Evolutionary conservation across 495 filamentous ascomycete genomes (phyloP).

Genomic region (Penicillium subrubescens): DNA sequence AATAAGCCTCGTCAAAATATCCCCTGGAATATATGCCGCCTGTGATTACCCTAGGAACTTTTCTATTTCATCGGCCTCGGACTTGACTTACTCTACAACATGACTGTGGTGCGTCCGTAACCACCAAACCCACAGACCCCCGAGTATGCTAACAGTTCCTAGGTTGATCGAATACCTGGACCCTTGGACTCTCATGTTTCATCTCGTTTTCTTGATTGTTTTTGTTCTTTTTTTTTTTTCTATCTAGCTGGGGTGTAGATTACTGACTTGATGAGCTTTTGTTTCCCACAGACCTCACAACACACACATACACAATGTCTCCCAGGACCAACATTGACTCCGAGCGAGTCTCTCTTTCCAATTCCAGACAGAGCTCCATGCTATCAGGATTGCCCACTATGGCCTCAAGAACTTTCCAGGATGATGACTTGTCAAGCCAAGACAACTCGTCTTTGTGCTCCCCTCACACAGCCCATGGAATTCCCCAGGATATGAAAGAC

Average conservation of each 20-base stretch:
- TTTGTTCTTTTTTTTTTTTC: slow-evolving; percentile 14
- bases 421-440: slow-evolving; percentile 52
- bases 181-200: slow-evolving; percentile 21
- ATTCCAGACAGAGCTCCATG: slow-evolving; percentile 42
- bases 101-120: slow-evolving; percentile 22
- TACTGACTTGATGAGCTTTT: slow-evolving; percentile 40
- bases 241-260: slow-evolving; percentile 21
- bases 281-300: not conserved
- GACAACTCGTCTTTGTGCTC: slow-evolving; percentile 49
- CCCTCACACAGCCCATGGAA: slow-evolving; percentile 41
- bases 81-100: slow-evolving; percentile 2
- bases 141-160: slow-evolving; percentile 17
- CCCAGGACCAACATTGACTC: slow-evolving; percentile 41
- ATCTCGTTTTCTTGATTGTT: slow-evolving; percentile 15
- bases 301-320: slow-evolving; percentile 36
- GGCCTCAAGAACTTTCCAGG: slow-evolving; percentile 46
- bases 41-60: not conserved
- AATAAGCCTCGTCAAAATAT: slow-evolving; percentile 8
- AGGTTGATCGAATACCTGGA: slow-evolving; percentile 28
- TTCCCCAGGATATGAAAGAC: slow-evolving; percentile 40
- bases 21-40: slow-evolving; percentile 2
- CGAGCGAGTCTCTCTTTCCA: slow-evolving; percentile 39
- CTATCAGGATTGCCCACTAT: slow-evolving; percentile 44
- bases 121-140: not conserved
- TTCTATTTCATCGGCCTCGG: slow-evolving; percentile 3